Evolutionary conservation across 306 rosid genomes (phyloP).

Genomic region (Adenanthera pavonina): DNA sequence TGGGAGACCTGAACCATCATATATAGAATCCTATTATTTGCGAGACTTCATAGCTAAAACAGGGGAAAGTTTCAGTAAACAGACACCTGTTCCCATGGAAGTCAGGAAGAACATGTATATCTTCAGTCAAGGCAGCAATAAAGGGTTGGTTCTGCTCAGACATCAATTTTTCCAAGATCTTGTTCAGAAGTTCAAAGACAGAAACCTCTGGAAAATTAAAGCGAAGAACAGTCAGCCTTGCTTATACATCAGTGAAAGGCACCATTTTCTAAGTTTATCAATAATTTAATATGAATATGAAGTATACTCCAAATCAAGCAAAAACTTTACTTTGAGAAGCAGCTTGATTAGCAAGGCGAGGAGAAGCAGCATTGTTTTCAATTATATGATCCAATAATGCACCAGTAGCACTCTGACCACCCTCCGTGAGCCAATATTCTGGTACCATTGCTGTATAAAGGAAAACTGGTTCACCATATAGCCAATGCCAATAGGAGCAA

Average conservation of each 20-base stretch:
- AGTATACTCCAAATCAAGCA: conserved; percentile 28
- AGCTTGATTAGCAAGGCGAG: conserved; percentile 80
- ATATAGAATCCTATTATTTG: conserved; percentile 40
- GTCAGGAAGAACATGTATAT: conserved; percentile 88
- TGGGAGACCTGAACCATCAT: conserved; percentile 78
- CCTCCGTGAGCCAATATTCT: conserved; percentile 97
- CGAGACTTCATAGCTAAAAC: conserved; percentile 32
- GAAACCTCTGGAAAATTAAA: conserved; percentile 60
- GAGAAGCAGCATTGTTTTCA: conserved; percentile 80
- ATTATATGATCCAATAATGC: conserved; percentile 92
- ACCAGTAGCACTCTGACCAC: conserved; percentile 99
- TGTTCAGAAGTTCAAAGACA: conserved; percentile 82
- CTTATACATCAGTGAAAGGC: conserved; percentile 8
- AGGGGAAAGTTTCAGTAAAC: conserved; percentile 31
- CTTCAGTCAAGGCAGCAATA: conserved; percentile 85
- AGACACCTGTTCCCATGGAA: conserved; percentile 95
- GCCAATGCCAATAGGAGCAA: conserved; percentile 38
- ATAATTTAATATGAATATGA: not conserved
- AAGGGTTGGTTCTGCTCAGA: conserved; percentile 66
- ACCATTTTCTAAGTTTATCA: not conserved
- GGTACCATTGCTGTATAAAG: conserved; percentile 87
- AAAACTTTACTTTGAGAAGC: conserved; percentile 73
- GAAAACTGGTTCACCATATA: conserved; percentile 33
- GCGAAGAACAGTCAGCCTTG: conserved; percentile 30
- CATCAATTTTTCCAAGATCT: conserved; percentile 69